A percentile compares a stretch with the other conserved stretches of the same genome.
These are phyloP conservation scores for Lepraria neglecta DNA, from an alignment of 495 filamentous ascomycete species.

Conservation along the genomic window DNA sequence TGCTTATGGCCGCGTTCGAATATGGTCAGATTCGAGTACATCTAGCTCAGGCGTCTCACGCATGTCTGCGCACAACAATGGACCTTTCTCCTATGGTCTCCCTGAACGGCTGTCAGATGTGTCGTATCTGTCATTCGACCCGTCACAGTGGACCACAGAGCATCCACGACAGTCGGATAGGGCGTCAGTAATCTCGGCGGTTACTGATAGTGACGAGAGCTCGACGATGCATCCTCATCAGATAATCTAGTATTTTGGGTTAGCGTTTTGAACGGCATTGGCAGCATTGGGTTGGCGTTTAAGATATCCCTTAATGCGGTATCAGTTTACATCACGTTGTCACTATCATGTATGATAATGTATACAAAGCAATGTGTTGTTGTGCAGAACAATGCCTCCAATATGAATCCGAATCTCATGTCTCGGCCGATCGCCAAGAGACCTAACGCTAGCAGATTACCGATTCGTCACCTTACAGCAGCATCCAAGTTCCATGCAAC, in stretches of 20 bases:
- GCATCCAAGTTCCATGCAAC: neutral
- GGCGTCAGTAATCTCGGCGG: constrained; percentile 13
- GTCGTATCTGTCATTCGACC: constrained; percentile 8
- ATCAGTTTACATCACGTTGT: neutral
- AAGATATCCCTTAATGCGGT: constrained; percentile 6
- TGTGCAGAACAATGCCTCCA: neutral
- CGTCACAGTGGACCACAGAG: constrained; percentile 13
- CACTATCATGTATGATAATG: neutral
- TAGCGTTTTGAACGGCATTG: neutral
- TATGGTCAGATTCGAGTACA: constrained; percentile 12
- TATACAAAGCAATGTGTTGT: neutral
- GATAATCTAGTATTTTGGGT: constrained; percentile 11
- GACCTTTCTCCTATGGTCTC: constrained; percentile 12
- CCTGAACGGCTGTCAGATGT: constrained; percentile 17
- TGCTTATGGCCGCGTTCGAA: constrained; percentile 1
- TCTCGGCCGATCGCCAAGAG: neutral
- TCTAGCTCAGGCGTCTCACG: constrained; percentile 11
- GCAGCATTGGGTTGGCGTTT: neutral
- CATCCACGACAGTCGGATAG: constrained; percentile 5
- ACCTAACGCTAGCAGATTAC: neutral
- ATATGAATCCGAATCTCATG: neutral
- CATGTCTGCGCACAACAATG: constrained; percentile 17
- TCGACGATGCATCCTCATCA: constrained; percentile 22
- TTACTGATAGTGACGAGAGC: constrained; percentile 13
- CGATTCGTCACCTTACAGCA: constrained; percentile 4